Percentiles rank a stretch among this genome's conserved stretches.
These are phyloP conservation scores for Fusarium ambrosium DNA, from an alignment of 2,329 filamentous ascomycete genomes.

Conservation along the genomic window DNA sequence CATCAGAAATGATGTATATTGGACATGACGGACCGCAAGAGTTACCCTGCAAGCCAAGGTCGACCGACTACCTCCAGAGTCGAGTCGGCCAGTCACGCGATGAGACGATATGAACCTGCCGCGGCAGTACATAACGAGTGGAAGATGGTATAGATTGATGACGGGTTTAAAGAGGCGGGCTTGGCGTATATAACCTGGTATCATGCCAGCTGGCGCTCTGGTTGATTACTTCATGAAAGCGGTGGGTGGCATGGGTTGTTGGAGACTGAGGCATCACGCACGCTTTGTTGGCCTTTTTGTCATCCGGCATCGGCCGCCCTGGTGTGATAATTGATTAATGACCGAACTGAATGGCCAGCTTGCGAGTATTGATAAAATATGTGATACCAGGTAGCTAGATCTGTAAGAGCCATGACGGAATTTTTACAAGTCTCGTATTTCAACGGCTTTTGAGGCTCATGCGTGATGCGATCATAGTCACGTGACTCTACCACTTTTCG, in stretches of 20 bases:
- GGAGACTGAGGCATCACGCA: conserved; percentile 39
- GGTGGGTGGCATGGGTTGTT: conserved; percentile 37
- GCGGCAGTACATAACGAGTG: conserved; percentile 46
- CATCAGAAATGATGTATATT: conserved; percentile 21
- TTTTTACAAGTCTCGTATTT: conserved; percentile 5
- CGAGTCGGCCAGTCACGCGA: conserved; percentile 39
- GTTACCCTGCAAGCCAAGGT: conserved; percentile 27
- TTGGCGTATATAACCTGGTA: conserved; percentile 50
- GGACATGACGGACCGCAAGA: conserved; percentile 25
- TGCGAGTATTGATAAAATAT: background rate
- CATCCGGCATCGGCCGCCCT: conserved; percentile 36
- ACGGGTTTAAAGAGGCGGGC: conserved; percentile 46
- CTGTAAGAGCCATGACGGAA: conserved; percentile 7
- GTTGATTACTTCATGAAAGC: conserved; percentile 47
- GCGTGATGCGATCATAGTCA: conserved; percentile 33
- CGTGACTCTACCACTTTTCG: conserved; percentile 31
- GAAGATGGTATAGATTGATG: conserved; percentile 47
- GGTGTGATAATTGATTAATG: conserved; percentile 51
- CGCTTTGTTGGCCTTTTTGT: conserved; percentile 26
- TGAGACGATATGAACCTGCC: conserved; percentile 41
- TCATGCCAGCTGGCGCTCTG: conserved; percentile 51
- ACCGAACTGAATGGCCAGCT: conserved; percentile 38
- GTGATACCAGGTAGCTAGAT: background rate
- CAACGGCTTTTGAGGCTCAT: conserved; percentile 6
- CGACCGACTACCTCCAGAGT: conserved; percentile 31